Evolutionary conservation across 169 alveolate genomes (phyloP).

Genomic region (Plasmodium ovale): DNA sequence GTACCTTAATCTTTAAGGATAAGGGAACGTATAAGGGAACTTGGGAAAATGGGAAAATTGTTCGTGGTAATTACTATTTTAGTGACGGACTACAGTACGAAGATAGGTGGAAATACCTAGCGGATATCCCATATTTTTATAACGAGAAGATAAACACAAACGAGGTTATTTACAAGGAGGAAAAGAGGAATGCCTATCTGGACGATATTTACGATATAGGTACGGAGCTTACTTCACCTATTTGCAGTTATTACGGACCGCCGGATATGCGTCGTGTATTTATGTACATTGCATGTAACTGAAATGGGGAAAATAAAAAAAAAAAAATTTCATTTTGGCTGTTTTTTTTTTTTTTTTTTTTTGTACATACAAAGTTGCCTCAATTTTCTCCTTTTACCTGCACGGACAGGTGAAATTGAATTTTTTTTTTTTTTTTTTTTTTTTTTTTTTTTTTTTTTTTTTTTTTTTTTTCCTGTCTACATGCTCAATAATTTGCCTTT

Average conservation of each 20-base stretch:
- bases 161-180: constrained; percentile 34
- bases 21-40: constrained; percentile 45
- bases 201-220: constrained; percentile 57
- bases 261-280: no score
- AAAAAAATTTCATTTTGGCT: no score
- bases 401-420: background rate
- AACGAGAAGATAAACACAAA: constrained; percentile 46
- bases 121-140: constrained; percentile 52
- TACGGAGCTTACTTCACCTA: background rate
- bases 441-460: constrained; percentile 26
- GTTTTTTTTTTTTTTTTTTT: no score
- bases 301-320: no score
- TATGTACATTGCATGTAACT: no score
- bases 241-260: no score
- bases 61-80: constrained; percentile 34
- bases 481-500: background rate
- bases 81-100: constrained; percentile 60
- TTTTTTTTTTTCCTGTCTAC: background rate
- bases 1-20: constrained; percentile 44
- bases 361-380: no score
- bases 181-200: constrained; percentile 37
- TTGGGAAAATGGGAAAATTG: constrained; percentile 62
- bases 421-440: background rate
- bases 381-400: background rate
- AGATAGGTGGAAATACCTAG: constrained; percentile 42